Conservation (phyloP, 2,329 filamentous ascomycete genomes). For the Cryphonectria carpinicola region DNA sequence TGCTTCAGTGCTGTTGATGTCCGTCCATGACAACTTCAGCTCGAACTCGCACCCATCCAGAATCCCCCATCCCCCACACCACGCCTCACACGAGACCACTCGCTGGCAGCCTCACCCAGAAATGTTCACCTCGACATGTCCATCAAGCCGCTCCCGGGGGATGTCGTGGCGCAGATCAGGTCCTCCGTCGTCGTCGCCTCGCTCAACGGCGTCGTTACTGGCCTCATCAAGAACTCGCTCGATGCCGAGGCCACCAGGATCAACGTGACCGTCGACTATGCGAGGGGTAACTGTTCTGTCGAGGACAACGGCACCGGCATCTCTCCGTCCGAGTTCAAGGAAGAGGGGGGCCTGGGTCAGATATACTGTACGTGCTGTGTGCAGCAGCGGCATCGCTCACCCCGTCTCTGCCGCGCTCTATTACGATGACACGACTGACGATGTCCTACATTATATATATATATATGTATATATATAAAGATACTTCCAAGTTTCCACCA, state of each 20-base stretch:
- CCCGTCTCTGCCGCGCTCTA: slow-evolving; percentile 25
- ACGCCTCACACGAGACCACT: not conserved
- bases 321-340: slow-evolving; percentile 69
- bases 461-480: slow-evolving; percentile 45
- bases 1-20: not conserved
- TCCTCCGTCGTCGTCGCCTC: slow-evolving; percentile 81
- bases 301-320: slow-evolving; percentile 89
- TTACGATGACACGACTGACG: slow-evolving; percentile 17
- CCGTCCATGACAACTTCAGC: not conserved
- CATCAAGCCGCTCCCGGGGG: slow-evolving; percentile 70
- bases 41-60: not conserved
- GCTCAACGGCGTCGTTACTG: slow-evolving; percentile 71
- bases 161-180: slow-evolving; percentile 78
- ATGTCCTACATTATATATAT: not conserved
- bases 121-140: slow-evolving; percentile 49
- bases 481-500: slow-evolving; percentile 73
- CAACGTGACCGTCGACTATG: slow-evolving; percentile 73
- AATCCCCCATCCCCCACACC: not conserved
- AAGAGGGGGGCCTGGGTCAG: slow-evolving; percentile 72
- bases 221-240: slow-evolving; percentile 80
- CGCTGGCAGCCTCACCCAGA: slow-evolving; percentile 6
- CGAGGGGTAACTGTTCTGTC: slow-evolving; percentile 74
- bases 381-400: not conserved
- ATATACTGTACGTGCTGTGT: slow-evolving; percentile 65
- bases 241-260: slow-evolving; percentile 76